Conservation (phyloP, 345 rosid genomes). For the Geranium rotundifolium region DNA sequence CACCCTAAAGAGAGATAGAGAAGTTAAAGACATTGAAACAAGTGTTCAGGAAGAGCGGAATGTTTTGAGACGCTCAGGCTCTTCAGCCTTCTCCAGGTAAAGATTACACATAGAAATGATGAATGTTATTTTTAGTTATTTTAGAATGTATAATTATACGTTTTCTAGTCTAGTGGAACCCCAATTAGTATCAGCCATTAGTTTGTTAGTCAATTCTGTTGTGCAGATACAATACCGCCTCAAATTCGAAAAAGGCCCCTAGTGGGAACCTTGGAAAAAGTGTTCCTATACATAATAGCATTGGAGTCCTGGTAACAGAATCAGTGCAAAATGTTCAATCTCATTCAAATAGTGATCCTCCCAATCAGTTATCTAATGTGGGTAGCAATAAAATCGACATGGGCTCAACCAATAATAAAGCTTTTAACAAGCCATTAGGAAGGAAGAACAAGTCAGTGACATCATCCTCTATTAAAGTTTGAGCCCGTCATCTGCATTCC, state of each 20-base stretch:
- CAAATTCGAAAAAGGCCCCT: slow-evolving; percentile 21
- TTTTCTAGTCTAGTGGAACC: slow-evolving; percentile 3
- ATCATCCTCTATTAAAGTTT: slow-evolving; percentile 23
- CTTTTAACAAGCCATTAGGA: slow-evolving; percentile 16
- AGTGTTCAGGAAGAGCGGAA: slow-evolving; percentile 29
- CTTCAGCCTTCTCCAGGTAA: slow-evolving; percentile 51
- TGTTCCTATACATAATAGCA: slow-evolving; percentile 14
- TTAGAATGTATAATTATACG: not conserved
- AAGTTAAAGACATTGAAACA: slow-evolving; percentile 16
- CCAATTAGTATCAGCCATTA: slow-evolving; percentile 2
- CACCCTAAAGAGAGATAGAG: slow-evolving; percentile 29
- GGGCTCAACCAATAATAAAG: slow-evolving; percentile 36
- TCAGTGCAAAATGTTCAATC: slow-evolving; percentile 13
- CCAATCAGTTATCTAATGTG: slow-evolving; percentile 29
- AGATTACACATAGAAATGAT: slow-evolving; percentile 1
- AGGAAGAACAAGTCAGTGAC: slow-evolving; percentile 24
- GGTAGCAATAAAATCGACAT: slow-evolving; percentile 39
- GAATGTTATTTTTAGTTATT: not conserved
- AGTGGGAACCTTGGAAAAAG: slow-evolving; percentile 19
- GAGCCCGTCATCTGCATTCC: slow-evolving; percentile 20
- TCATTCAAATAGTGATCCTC: slow-evolving; percentile 24
- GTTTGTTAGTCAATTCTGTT: slow-evolving; percentile 1
- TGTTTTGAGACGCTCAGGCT: slow-evolving; percentile 41
- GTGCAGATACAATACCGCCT: slow-evolving; percentile 34
- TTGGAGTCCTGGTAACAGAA: slow-evolving; percentile 18